Conservation (phyloP, 768 basidiomycete genomes). For the Favolaschia claudopus region DNA sequence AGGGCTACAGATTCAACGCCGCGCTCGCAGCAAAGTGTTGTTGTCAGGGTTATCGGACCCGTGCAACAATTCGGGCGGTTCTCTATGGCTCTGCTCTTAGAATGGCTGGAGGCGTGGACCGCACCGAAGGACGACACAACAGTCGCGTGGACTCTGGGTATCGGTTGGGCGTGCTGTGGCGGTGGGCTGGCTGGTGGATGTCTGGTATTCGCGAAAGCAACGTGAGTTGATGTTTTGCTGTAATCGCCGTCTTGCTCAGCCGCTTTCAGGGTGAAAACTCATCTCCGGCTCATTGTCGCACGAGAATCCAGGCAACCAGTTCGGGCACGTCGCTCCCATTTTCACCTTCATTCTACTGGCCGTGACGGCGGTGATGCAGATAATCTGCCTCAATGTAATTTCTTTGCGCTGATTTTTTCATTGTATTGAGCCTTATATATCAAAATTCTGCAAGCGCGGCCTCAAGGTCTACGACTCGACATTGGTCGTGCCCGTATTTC, state of each 20-base stretch:
- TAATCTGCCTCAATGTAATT: slow-evolving; percentile 91
- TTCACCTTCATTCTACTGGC: slow-evolving; percentile 75
- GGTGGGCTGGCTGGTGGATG: slow-evolving; percentile 90
- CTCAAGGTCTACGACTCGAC: slow-evolving; percentile 92
- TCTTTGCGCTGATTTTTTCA: too few species aligned
- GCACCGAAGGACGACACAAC: slow-evolving; percentile 83
- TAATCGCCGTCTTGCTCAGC: background rate
- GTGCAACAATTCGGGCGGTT: slow-evolving; percentile 51
- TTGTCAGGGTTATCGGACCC: slow-evolving; percentile 34
- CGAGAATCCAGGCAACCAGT: slow-evolving; percentile 85
- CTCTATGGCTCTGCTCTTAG: slow-evolving; percentile 60
- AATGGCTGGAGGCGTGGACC: slow-evolving; percentile 77
- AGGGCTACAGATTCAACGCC: slow-evolving; percentile 8
- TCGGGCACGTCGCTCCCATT: slow-evolving; percentile 82
- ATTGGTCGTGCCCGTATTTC: slow-evolving; percentile 93
- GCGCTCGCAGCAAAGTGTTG: slow-evolving; percentile 1
- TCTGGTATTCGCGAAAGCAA: slow-evolving; percentile 82
- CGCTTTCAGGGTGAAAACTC: slow-evolving; percentile 88
- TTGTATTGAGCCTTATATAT: too few species aligned
- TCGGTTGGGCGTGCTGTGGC: slow-evolving; percentile 93
- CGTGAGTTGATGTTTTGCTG: slow-evolving; percentile 50
- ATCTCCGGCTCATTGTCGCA: slow-evolving; percentile 80
- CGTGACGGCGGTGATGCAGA: slow-evolving; percentile 86
- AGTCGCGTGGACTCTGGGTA: slow-evolving; percentile 90
- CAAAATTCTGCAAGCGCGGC: too few species aligned